Evolutionary conservation across 129 eudicot genomes (phyloP).

Genomic region (Oenanthe sinensis): DNA sequence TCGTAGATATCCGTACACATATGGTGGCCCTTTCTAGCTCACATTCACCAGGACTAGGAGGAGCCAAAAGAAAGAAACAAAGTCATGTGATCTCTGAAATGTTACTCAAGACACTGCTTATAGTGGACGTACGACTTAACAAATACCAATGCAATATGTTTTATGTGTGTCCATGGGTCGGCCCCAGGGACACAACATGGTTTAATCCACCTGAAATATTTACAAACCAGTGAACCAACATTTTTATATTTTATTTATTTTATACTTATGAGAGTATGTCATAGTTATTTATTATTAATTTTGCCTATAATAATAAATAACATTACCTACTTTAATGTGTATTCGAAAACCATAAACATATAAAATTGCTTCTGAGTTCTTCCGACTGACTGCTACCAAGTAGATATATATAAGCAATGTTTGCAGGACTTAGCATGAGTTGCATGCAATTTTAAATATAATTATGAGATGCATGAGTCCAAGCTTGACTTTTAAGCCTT

Average conservation of each 20-base stretch:
- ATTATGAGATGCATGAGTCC: neutral
- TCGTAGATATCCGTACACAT: neutral
- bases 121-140: neutral
- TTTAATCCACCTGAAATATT: neutral
- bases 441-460: neutral
- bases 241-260: too few species aligned
- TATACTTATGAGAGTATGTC: too few species aligned
- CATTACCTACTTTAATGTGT: neutral
- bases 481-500: neutral
- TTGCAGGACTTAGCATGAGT: neutral
- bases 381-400: neutral
- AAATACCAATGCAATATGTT: too few species aligned
- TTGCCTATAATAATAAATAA: too few species aligned
- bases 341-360: neutral
- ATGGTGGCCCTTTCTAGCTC: constrained; percentile 4
- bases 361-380: neutral
- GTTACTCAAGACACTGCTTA: neutral
- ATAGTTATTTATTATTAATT: too few species aligned
- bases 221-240: too few species aligned
- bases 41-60: neutral
- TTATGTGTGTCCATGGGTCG: too few species aligned
- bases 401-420: neutral
- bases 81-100: constrained; percentile 5
- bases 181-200: neutral
- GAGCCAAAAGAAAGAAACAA: constrained; percentile 1